These are phyloP conservation scores for Trichosporon faecale DNA, from an alignment of 1,284 basidiomycete species.

Conservation along the genomic window DNA sequence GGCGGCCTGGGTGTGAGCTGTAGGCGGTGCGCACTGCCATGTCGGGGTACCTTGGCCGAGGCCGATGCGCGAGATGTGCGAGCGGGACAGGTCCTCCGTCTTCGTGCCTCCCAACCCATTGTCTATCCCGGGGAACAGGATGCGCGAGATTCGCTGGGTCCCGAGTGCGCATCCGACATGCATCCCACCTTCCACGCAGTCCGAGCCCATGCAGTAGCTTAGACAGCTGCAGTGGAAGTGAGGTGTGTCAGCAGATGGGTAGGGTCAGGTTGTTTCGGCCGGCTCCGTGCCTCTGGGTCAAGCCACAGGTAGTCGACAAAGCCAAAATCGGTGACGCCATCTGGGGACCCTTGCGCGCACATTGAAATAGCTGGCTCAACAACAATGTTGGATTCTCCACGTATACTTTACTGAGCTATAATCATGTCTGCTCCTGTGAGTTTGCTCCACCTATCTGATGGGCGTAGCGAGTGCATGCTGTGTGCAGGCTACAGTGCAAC, in stretches of 20 bases:
- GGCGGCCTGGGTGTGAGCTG: too few species aligned
- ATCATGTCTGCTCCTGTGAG: constrained; percentile 11
- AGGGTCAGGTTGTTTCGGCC: not conserved
- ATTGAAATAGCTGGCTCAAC: not conserved
- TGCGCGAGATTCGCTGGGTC: not conserved
- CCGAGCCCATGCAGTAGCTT: too few species aligned
- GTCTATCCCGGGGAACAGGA: not conserved
- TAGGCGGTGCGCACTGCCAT: not conserved
- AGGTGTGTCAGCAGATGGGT: not conserved
- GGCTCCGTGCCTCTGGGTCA: not conserved
- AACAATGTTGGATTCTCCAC: too few species aligned
- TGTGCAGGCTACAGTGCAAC: too few species aligned
- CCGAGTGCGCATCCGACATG: too few species aligned
- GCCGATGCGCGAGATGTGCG: constrained; percentile 1
- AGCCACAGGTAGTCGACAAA: too few species aligned
- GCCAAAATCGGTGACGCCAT: not conserved
- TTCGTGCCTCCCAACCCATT: not conserved
- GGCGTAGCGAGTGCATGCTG: too few species aligned
- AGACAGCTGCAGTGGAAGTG: not conserved
- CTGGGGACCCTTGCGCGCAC: not conserved
- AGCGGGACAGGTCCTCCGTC: too few species aligned
- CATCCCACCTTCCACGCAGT: too few species aligned
- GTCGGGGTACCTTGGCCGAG: not conserved
- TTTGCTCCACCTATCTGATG: not conserved
- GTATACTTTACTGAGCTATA: not conserved